These are phyloP conservation scores for Gossypium raimondii DNA, from an alignment of 345 rosid species.

Conservation along the genomic window DNA sequence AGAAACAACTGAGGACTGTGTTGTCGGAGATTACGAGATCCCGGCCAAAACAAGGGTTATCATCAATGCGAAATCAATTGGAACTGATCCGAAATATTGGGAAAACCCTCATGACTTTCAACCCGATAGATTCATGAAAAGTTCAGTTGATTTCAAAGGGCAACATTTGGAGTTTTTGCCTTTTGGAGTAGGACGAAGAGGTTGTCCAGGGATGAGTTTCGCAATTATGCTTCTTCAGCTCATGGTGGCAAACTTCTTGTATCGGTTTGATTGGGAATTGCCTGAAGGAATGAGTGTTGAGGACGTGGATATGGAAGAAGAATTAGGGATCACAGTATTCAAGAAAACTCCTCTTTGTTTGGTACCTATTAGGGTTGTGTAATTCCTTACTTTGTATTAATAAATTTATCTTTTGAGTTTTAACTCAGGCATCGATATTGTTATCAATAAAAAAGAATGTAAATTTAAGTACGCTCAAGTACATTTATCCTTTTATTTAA, in stretches of 20 bases:
- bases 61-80: slow-evolving; percentile 26
- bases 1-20: slow-evolving; percentile 29
- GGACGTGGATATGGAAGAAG: slow-evolving; percentile 52
- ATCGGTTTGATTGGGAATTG: slow-evolving; percentile 46
- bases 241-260: slow-evolving; percentile 42
- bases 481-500: too few species aligned
- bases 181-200: slow-evolving; percentile 59
- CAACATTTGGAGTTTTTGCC: slow-evolving; percentile 47
- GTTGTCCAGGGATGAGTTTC: slow-evolving; percentile 53
- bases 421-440: rapidly evolving
- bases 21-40: slow-evolving; percentile 29
- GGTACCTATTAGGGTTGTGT: slow-evolving; percentile 14
- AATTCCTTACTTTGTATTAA: too few species aligned
- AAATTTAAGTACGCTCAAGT: rapidly evolving
- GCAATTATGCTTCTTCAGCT: slow-evolving; percentile 37
- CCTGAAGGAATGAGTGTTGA: slow-evolving; percentile 35
- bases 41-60: slow-evolving; percentile 36
- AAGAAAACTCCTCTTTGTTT: slow-evolving; percentile 48
- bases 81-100: slow-evolving; percentile 31
- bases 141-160: slow-evolving; percentile 44
- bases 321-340: slow-evolving; percentile 33
- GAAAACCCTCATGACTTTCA: slow-evolving; percentile 33
- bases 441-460: rapidly evolving
- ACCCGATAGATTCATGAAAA: slow-evolving; percentile 41
- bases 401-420: rapidly evolving